Base-by-base conservation (phyloP, 2,329 filamentous ascomycete species). In the Scleromitrula shiraiana region DNA sequence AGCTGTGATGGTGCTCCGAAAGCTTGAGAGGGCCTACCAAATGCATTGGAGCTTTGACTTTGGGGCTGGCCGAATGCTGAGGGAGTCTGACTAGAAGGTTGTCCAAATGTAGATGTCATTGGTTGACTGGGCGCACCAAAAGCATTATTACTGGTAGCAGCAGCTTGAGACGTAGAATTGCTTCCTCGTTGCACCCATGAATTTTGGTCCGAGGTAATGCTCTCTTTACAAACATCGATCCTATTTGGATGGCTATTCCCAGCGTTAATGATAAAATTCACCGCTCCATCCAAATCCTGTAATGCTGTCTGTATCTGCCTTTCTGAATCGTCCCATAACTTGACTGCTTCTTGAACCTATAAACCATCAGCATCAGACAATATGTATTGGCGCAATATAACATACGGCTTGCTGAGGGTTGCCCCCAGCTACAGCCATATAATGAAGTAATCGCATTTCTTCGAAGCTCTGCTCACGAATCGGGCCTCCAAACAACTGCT, bases 401-500 rank as follows among this genome's bases (percentile, higher is more conserved):
- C 61, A 10, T 57, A 65, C 62, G 51, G 60, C 62, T 71, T 70
- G 59, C 71, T 75, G 65, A 42, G 72, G 66, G 48, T 82, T 85
- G 1, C 85, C 85, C 7, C 75, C 62, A 7, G 78, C 75, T 33
- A 73, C 70, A 2, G 78, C 78, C 44, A 81, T 71, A 61, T 91
- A 90, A 62, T 88, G 83, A 19, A 86, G 80, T n/a, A 90, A 63
- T 41, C 89, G 78, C 63, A 95, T 77, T 67, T 97, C 91, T 65
- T 97, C 91, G 33, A 85, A 84, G 60, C 88, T 95, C 64, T 89
- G 84, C 65, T 97, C 91, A 15, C 89, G 77, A 5, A 78, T 73
- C 37, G 74, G 75, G 1, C 88, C 89, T 44, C 88, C 88, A 59
- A 95, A 90, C 1, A 96, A 74, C 66, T 95, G 88, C 15, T 80